A percentile compares a stretch with the other conserved stretches of the same genome.
These are phyloP conservation scores for Epichloe elymi DNA, from an alignment of 2,329 filamentous ascomycete species.

Conservation along the genomic window DNA sequence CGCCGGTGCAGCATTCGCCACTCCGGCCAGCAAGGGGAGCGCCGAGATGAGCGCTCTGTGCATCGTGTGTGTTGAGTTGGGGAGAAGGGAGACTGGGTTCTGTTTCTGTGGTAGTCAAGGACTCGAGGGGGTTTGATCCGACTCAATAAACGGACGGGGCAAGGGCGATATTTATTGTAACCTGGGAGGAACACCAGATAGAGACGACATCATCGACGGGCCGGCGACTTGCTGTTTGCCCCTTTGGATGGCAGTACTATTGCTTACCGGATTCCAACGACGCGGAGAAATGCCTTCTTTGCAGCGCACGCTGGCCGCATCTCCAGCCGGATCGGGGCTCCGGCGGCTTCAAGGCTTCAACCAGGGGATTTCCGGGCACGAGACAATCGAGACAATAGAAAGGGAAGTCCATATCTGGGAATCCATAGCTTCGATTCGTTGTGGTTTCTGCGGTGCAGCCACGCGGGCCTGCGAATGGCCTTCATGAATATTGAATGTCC, in stretches of 20 bases:
- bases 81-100: background rate
- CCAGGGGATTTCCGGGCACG: too few species aligned
- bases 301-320: too few species aligned
- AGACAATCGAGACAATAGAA: background rate
- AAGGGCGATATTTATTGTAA: background rate
- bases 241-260: too few species aligned
- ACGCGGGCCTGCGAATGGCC: background rate
- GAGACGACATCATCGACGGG: too few species aligned
- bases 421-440: background rate
- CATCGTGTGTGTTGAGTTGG: slow-evolving; percentile 8
- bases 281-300: too few species aligned
- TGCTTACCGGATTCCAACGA: background rate
- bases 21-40: slow-evolving; percentile 14
- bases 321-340: too few species aligned
- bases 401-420: background rate
- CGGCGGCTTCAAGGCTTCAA: too few species aligned
- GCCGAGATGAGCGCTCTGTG: slow-evolving; percentile 11
- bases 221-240: too few species aligned
- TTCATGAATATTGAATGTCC: background rate
- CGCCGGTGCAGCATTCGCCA: slow-evolving; percentile 10
- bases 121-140: background rate
- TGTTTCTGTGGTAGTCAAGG: background rate
- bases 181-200: too few species aligned
- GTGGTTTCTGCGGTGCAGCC: background rate
- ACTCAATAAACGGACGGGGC: background rate